phyloP scores from a whole-genome alignment of 2,329 filamentous ascomycete genomes.

The Hawksworthiomyces lignivorus region DNA sequence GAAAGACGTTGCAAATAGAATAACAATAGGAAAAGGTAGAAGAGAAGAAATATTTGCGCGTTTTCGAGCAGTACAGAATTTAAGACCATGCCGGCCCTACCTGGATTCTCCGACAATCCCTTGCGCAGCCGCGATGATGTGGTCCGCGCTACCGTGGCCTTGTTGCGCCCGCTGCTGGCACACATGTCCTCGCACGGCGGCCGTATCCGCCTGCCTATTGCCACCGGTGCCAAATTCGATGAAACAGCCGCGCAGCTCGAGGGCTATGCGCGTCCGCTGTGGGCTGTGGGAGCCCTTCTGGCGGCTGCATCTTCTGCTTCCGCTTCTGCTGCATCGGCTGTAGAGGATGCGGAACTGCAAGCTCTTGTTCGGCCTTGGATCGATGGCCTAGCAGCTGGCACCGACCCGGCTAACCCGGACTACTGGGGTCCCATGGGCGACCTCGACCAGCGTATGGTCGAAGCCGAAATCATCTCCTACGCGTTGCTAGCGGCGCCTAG shows the following conservation, averaged over 20 bases:
- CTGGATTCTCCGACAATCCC: conserved; percentile 34
- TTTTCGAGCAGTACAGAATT: too few species aligned
- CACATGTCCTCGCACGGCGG: conserved; percentile 28
- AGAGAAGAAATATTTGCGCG: too few species aligned
- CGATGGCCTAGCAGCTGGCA: conserved; percentile 23
- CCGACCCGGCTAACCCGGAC: conserved; percentile 25
- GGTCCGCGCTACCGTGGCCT: conserved; percentile 24
- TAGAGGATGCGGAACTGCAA: not conserved
- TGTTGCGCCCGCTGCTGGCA: conserved; percentile 25
- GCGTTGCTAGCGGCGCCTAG: conserved; percentile 37
- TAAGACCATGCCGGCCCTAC: conserved; percentile 30
- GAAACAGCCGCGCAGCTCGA: conserved; percentile 38
- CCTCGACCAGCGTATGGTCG: conserved; percentile 46
- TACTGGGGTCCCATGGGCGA: conserved; percentile 41
- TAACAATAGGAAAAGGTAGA: too few species aligned
- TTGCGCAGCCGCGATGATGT: conserved; percentile 28
- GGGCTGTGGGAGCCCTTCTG: conserved; percentile 15
- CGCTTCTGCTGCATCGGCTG: conserved; percentile 25
- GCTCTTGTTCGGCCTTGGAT: conserved; percentile 22
- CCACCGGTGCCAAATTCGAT: conserved; percentile 34
- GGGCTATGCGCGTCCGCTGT: conserved; percentile 34
- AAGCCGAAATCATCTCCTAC: conserved; percentile 43
- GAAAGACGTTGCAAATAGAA: too few species aligned
- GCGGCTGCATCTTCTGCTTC: conserved; percentile 5
- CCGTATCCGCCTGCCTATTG: conserved; percentile 28